Evolutionary conservation across 257 asterid species (phyloP).

Genomic region (Nicotiana noctiflora): DNA sequence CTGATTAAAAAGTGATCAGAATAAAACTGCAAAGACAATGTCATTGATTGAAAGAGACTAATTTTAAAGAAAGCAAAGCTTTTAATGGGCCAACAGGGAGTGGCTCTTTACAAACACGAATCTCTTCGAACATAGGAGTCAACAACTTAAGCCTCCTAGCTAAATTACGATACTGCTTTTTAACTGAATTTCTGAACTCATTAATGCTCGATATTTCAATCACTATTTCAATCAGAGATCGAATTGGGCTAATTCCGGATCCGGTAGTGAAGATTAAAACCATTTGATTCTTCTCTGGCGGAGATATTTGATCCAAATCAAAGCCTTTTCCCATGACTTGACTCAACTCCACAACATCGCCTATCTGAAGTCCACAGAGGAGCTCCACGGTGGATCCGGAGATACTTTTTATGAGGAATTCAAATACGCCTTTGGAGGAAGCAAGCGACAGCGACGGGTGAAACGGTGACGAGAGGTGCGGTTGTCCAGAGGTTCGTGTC

Average conservation of each 20-base stretch:
- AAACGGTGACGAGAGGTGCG: slow-evolving; percentile 40
- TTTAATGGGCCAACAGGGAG: slow-evolving; percentile 41
- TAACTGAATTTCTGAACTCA: slow-evolving; percentile 58
- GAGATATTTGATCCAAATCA: slow-evolving; percentile 55
- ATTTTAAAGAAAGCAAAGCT: slow-evolving; percentile 38
- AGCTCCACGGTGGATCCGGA: slow-evolving; percentile 84
- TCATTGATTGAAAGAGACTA: slow-evolving; percentile 62
- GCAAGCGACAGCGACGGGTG: slow-evolving; percentile 71
- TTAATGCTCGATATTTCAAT: slow-evolving; percentile 62
- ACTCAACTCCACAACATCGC: slow-evolving; percentile 73
- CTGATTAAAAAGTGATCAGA: too few species aligned
- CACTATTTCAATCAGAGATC: slow-evolving; percentile 50
- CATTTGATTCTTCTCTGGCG: slow-evolving; percentile 54
- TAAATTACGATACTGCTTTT: slow-evolving; percentile 77
- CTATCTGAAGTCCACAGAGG: slow-evolving; percentile 56
- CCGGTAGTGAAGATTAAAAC: slow-evolving; percentile 92
- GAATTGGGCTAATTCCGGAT: slow-evolving; percentile 93
- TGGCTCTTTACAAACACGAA: slow-evolving; percentile 64
- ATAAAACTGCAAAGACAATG: too few species aligned
- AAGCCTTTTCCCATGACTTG: slow-evolving; percentile 75
- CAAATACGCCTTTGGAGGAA: slow-evolving; percentile 54
- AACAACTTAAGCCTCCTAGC: slow-evolving; percentile 86
- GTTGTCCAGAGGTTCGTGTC: slow-evolving; percentile 50
- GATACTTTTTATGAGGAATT: slow-evolving; percentile 62
- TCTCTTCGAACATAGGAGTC: slow-evolving; percentile 96